Percentiles rank a stretch among this genome's conserved stretches.
Conservation (phyloP, 768 basidiomycete genomes). For the Tulasnella sp. region DNA sequence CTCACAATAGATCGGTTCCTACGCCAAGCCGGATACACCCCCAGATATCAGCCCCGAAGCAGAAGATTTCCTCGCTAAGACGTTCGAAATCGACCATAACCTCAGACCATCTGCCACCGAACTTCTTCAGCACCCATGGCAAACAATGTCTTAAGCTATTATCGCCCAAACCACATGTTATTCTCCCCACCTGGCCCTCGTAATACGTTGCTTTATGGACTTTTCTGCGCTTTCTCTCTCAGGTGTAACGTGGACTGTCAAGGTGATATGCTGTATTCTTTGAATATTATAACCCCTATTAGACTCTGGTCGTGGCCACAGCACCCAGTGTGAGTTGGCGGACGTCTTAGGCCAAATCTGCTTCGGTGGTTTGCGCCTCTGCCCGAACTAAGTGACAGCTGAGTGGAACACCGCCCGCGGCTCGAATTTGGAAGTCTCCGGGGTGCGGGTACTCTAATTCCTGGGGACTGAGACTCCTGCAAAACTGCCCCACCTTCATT, state of each 20-base stretch:
- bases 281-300: background rate
- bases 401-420: background rate
- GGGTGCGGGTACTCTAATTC: background rate
- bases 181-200: background rate
- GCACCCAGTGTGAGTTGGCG: background rate
- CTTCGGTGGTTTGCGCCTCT: background rate
- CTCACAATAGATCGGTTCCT: slow-evolving; percentile 74
- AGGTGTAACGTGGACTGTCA: background rate
- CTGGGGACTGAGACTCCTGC: background rate
- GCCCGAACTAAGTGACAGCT: background rate
- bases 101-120: slow-evolving; percentile 74
- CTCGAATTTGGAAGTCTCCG: background rate
- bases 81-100: slow-evolving; percentile 82
- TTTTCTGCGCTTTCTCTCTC: background rate
- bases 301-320: background rate
- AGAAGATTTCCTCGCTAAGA: slow-evolving; percentile 76
- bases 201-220: background rate
- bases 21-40: slow-evolving; percentile 81
- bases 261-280: background rate
- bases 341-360: background rate
- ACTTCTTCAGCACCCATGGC: slow-evolving; percentile 71
- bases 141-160: background rate
- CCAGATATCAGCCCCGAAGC: slow-evolving; percentile 88
- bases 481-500: background rate
- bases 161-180: background rate